A percentile compares a stretch with the other conserved stretches of the same genome.
Evolutionary conservation across 225 moss, liverwort and hornwort genomes (phyloP).

Genomic region (Takakia lepidozioides): DNA sequence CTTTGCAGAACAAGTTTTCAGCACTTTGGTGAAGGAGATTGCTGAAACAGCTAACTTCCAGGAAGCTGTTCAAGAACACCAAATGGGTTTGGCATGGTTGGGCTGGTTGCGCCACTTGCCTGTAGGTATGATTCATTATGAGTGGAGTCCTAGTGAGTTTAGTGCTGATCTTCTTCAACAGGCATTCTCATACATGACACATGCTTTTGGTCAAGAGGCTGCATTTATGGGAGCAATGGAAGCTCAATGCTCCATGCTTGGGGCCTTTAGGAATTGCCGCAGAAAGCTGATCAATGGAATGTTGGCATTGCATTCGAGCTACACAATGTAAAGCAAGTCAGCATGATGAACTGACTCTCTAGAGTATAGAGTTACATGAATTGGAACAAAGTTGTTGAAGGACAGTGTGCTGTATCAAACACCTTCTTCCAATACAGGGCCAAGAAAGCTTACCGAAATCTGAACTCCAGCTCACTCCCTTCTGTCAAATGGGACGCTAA

Average conservation of each 20-base stretch:
- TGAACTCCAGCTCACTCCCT: no score
- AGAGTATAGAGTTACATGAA: no score
- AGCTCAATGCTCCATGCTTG: conserved; percentile 26
- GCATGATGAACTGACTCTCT: no score
- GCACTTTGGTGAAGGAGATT: conserved; percentile 23
- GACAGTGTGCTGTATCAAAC: no score
- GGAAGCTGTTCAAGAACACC: conserved; percentile 9
- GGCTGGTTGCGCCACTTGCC: conserved; percentile 21
- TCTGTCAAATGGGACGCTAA: no score
- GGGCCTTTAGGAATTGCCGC: conserved; percentile 36
- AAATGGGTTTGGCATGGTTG: conserved; percentile 16
- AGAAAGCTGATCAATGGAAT: conserved; percentile 46
- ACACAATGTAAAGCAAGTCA: no score
- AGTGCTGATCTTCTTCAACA: conserved; percentile 7
- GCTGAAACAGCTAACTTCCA: conserved; percentile 14
- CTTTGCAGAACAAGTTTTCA: conserved; percentile 4
- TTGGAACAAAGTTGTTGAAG: no score
- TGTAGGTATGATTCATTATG: conserved; percentile 6
- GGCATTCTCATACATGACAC: conserved; percentile 25
- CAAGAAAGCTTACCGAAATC: no score
- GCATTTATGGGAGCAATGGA: conserved; percentile 39
- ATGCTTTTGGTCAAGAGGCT: conserved; percentile 36
- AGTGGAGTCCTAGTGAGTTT: conserved; percentile 6
- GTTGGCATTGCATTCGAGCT: conserved; percentile 57
- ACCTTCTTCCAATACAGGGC: no score